A percentile compares a stretch with the other conserved stretches of the same genome.
Evolutionary conservation across 2,329 filamentous ascomycete species (phyloP).

Genomic region (Exophiala alcalophila): DNA sequence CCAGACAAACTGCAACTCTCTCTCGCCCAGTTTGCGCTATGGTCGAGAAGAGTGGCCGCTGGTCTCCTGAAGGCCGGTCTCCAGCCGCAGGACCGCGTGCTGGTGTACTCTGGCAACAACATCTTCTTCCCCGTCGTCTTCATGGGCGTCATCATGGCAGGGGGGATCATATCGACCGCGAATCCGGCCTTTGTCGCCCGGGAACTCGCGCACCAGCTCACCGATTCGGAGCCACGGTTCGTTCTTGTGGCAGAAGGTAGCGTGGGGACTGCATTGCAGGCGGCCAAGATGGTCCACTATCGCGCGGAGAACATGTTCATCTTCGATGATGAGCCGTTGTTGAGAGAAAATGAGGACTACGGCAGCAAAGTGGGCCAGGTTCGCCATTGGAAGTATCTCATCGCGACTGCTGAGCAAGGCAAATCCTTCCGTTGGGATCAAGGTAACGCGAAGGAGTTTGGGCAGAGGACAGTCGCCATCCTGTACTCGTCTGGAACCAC

Average conservation of each 20-base stretch:
- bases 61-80: constrained; percentile 59
- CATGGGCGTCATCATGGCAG: constrained; percentile 42
- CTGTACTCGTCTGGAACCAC: constrained; percentile 54
- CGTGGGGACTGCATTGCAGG: constrained; percentile 42
- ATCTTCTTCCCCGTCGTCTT: constrained; percentile 59
- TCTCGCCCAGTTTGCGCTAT: constrained; percentile 58
- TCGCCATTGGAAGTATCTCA: constrained; percentile 27
- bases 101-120: constrained; percentile 67
- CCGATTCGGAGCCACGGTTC: constrained; percentile 50
- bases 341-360: constrained; percentile 8
- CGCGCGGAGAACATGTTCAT: constrained; percentile 17
- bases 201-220: constrained; percentile 53
- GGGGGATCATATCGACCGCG: constrained; percentile 53
- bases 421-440: constrained; percentile 39
- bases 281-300: constrained; percentile 23
- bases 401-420: constrained; percentile 45
- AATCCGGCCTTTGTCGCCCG: constrained; percentile 51
- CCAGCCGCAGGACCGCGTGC: constrained; percentile 61
- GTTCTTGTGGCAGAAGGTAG: constrained; percentile 51
- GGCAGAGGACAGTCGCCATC: constrained; percentile 46
- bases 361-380: background rate
- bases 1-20: constrained; percentile 54
- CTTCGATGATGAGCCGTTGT: constrained; percentile 48
- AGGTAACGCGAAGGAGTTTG: constrained; percentile 31
- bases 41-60: constrained; percentile 64